phyloP scores from a whole-genome alignment of 1,284 basidiomycete genomes.

The Waitea zeae region DNA sequence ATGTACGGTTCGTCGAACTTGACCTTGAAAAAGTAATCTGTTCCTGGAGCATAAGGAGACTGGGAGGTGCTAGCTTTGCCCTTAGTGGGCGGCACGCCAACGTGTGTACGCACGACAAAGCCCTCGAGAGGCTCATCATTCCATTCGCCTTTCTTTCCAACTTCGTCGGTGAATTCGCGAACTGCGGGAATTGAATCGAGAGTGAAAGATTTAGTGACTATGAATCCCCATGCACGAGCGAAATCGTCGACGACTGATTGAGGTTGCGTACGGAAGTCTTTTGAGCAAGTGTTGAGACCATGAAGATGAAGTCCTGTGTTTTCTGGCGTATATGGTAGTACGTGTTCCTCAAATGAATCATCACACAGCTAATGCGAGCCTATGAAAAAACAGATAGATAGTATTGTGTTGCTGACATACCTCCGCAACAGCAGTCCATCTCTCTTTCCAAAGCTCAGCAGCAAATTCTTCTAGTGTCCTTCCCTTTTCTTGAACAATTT shows the following conservation, averaged over 20 bases:
- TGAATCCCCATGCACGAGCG: slow-evolving; percentile 85
- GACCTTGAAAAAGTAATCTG: slow-evolving; percentile 97
- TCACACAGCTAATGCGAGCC: slow-evolving; percentile 65
- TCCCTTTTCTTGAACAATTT: slow-evolving; percentile 47
- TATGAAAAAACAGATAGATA: not conserved
- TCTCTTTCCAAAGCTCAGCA: slow-evolving; percentile 57
- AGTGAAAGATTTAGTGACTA: slow-evolving; percentile 51
- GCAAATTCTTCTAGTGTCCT: slow-evolving; percentile 69
- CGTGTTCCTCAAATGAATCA: slow-evolving; percentile 96
- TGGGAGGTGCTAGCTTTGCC: slow-evolving; percentile 13
- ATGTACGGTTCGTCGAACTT: slow-evolving; percentile 99
- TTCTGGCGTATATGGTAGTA: slow-evolving; percentile 68
- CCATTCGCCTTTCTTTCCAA: slow-evolving; percentile 62
- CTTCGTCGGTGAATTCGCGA: slow-evolving; percentile 50
- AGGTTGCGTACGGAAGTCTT: slow-evolving; percentile 59
- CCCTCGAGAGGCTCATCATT: slow-evolving; percentile 84
- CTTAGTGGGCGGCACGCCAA: slow-evolving; percentile 24
- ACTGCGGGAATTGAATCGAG: slow-evolving; percentile 56
- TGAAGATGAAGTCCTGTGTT: slow-evolving; percentile 89
- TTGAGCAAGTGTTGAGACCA: slow-evolving; percentile 69
- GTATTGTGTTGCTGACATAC: too few relatives aligned
- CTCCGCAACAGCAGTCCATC: slow-evolving; percentile 86
- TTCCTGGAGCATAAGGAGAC: slow-evolving; percentile 60
- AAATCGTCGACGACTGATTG: slow-evolving; percentile 61
- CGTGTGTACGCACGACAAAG: slow-evolving; percentile 81